Evolutionary conservation across 768 basidiomycete genomes (phyloP), one percentile per base, ranked within the genome.

Genomic region (Leucosporidium scottii): DNA sequence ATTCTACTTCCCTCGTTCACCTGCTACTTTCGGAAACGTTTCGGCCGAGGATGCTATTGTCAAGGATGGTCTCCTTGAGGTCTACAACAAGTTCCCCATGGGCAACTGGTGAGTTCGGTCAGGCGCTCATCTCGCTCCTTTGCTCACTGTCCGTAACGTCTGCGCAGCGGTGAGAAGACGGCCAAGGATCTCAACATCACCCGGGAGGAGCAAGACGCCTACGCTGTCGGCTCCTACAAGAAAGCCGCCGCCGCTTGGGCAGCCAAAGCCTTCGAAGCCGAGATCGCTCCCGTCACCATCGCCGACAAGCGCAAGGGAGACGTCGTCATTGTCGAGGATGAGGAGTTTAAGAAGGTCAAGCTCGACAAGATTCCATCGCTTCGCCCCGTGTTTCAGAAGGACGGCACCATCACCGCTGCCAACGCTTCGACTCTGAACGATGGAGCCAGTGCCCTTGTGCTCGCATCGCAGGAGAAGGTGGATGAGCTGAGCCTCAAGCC

Each of bases 11-110:
- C 80, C 80, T 36, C 78, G 81, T 31, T 73, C 74, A 57, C 72
- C 72, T 53, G 78, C 80, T 17, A 78, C 78, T 12, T 99, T 93
- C 73, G 96, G 96, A 69, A 91, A 94, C 81, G 87, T 93, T 79
- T 85, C 87, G 69, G 79, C 91, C 51, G 86, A 81, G 70, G 96
- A 98, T 79, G 88, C 93, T 20, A 83, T 98, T 47, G 88, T 93
- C 79, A 83, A 80, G 74, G 96, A 99, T 74, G 96, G 93, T 73
- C 89, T 99, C 59, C 90, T 87, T 86, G 96, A 99, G 79, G 91
- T 91, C 61, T 96, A 92, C 84, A 93, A 96, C 83, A 87, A 97
- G 80, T 90, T 91, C 77, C 87, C 92, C 36, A 99, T 99, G 96
- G 96, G 96, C 65, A 91, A 91, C 83, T 98, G 94, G 61, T 61